A percentile compares a stretch with the other conserved stretches of the same genome.
Evolutionary conservation across 2,329 filamentous ascomycete genomes (phyloP).

Genomic region (Biscogniauxia mediterranea): DNA sequence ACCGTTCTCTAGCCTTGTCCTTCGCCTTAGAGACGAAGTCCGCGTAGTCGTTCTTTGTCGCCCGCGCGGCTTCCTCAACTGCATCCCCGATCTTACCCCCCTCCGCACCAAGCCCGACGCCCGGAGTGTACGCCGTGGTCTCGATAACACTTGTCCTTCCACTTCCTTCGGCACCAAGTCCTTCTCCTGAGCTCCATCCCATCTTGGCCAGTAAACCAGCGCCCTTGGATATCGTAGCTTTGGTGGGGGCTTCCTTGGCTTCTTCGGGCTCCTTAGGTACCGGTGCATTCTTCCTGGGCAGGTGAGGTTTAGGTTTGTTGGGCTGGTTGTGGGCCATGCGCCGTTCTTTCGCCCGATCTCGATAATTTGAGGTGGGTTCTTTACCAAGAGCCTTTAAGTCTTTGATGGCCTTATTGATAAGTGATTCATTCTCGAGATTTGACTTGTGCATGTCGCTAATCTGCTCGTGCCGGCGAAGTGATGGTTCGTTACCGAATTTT

Average conservation of each 20-base stretch:
- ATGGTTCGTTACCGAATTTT: slow-evolving; percentile 39
- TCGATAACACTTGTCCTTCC: slow-evolving; percentile 64
- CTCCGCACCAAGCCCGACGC: slow-evolving; percentile 68
- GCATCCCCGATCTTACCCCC: slow-evolving; percentile 70
- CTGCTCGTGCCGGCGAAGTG: slow-evolving; percentile 44
- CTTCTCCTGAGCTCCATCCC: slow-evolving; percentile 66
- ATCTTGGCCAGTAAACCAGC: slow-evolving; percentile 69
- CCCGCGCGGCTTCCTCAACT: slow-evolving; percentile 58
- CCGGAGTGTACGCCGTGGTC: slow-evolving; percentile 63
- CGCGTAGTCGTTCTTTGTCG: slow-evolving; percentile 58
- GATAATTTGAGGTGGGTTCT: slow-evolving; percentile 44
- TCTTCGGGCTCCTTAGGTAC: slow-evolving; percentile 36
- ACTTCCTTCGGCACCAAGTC: slow-evolving; percentile 61
- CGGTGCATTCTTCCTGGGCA: slow-evolving; percentile 26
- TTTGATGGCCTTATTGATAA: slow-evolving; percentile 30
- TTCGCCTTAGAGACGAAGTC: slow-evolving; percentile 64
- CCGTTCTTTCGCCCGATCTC: slow-evolving; percentile 67
- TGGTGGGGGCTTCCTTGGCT: slow-evolving; percentile 36
- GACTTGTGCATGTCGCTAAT: slow-evolving; percentile 43
- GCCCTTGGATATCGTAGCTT: slow-evolving; percentile 56
- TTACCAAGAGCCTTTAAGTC: slow-evolving; percentile 35
- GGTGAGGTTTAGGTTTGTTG: slow-evolving; percentile 45
- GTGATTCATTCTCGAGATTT: slow-evolving; percentile 29
- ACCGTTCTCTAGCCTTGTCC: slow-evolving; percentile 65
- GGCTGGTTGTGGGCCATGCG: slow-evolving; percentile 62